Evolutionary conservation across 306 rosid species (phyloP).

Genomic region (Pterocarpus macrocarpus): DNA sequence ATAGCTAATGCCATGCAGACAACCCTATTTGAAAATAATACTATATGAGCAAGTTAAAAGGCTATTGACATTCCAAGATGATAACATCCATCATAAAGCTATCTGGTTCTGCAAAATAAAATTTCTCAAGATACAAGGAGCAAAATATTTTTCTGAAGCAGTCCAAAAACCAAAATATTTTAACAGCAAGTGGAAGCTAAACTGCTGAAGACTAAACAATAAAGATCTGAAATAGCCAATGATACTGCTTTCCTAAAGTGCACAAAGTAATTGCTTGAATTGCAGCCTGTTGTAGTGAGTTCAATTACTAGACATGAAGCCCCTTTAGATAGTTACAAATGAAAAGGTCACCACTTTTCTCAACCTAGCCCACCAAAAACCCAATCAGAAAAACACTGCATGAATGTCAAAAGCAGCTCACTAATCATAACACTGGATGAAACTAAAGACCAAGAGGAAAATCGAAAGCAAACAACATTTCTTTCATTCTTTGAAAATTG

Average conservation of each 20-base stretch:
- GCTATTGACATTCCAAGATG: slow-evolving; percentile 36
- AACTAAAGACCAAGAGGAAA: neutral
- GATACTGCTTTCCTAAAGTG: neutral
- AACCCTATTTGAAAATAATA: slow-evolving; percentile 1
- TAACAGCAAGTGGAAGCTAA: slow-evolving; percentile 13
- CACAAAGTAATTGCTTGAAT: slow-evolving; percentile 4
- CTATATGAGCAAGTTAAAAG: slow-evolving; percentile 22
- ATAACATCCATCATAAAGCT: slow-evolving; percentile 12
- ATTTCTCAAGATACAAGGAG: slow-evolving; percentile 10
- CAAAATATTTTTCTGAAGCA: neutral
- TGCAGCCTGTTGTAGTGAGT: neutral
- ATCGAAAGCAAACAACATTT: neutral
- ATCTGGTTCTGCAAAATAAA: neutral
- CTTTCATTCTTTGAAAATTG: slow-evolving; percentile 21
- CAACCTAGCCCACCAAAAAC: slow-evolving; percentile 3
- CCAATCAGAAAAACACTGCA: slow-evolving; percentile 17
- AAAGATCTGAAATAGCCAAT: slow-evolving; percentile 14
- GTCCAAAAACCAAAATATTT: slow-evolving; percentile 6
- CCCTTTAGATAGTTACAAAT: neutral
- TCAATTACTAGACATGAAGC: neutral
- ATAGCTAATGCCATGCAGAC: slow-evolving; percentile 11
- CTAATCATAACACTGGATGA: neutral
- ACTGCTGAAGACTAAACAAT: neutral
- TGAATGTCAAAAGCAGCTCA: slow-evolving; percentile 5
- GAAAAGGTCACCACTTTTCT: neutral